Evolutionary conservation across 768 basidiomycete genomes (phyloP), one percentile per base, ranked within the genome.

Genomic region (Podaxis mareebaensis): DNA sequence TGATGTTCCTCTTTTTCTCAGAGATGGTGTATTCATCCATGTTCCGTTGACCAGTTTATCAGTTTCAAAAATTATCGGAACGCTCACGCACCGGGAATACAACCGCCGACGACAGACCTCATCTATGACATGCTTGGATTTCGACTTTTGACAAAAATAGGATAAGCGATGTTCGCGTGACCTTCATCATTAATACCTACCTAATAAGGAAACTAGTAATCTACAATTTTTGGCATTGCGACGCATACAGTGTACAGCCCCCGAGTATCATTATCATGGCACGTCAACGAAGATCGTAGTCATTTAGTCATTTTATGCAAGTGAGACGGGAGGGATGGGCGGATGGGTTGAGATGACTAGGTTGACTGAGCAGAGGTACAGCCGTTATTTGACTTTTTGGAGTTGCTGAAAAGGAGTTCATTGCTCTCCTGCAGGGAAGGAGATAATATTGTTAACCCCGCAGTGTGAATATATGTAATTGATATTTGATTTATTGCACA

Each of bases 281-380:
- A 13, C 22, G 49, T 20, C 22, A 24, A 17, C n/a, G 4, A 51
- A 20, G 49, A 51, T 51, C 13, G 20, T 56, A 24, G 36, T 56
- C 33, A 36, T 54, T 17, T 56, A 24, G 36, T 56, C 33, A 36
- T 54, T 17, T 17, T 13, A n/a, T 28, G 53, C 33, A 54, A 17
- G 17, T 54, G 53, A 54, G 28, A 54, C n/a, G 24, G 30, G 24
- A 24, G n/a, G 33, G 38, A 3, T 22, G 54, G 46, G 26, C 12
- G 15, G 11, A 36, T 33, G 46, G 46, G n/a, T 36, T 59, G 58
- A 59, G 58, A 51, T 59, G 58, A 59, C 58, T 59, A 11, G 58
- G 26, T 7, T 59, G 58, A 49, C 58, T 49, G 42, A 58, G 13
- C 26, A n/a, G 48, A 59, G 58, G n/a, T 59, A 36, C 5, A 59